Evolutionary conservation across 768 basidiomycete genomes (phyloP).

Genomic region (Omphalotus guepiniiformis): DNA sequence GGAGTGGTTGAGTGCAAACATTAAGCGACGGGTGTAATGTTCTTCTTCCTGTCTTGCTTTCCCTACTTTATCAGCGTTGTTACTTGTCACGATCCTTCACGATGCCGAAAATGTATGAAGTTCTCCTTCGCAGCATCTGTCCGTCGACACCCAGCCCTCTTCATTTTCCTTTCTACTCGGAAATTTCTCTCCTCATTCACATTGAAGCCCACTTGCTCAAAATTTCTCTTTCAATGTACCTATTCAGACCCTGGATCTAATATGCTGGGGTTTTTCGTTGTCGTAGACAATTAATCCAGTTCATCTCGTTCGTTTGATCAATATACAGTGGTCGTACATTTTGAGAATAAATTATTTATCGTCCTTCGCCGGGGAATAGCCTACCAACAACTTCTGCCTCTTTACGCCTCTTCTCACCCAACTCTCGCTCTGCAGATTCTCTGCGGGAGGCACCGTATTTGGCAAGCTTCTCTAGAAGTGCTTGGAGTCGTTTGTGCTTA

Average conservation of each 20-base stretch:
- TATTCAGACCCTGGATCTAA: not conserved
- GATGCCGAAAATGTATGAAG: constrained; percentile 53
- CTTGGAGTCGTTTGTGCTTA: constrained; percentile 67
- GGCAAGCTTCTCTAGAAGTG: constrained; percentile 75
- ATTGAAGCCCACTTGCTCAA: constrained; percentile 12
- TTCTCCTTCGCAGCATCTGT: constrained; percentile 37
- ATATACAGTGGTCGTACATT: constrained; percentile 1
- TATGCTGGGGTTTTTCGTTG: too few species aligned
- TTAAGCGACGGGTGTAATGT: constrained; percentile 76
- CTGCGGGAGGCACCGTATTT: constrained; percentile 61
- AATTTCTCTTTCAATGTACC: constrained; percentile 7
- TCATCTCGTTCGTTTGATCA: not conserved
- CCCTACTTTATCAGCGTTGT: constrained; percentile 50
- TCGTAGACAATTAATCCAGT: not conserved
- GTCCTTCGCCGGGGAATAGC: constrained; percentile 65
- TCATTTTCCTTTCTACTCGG: constrained; percentile 17
- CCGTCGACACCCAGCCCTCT: constrained; percentile 30
- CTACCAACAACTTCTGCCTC: constrained; percentile 78
- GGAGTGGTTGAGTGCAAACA: constrained; percentile 93
- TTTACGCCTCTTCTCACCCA: constrained; percentile 66
- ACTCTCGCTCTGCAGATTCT: constrained; percentile 55
- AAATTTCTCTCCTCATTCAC: constrained; percentile 14
- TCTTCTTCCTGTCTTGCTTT: constrained; percentile 23
- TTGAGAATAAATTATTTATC: constrained; percentile 32
- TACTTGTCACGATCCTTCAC: constrained; percentile 55